Base-by-base conservation (phyloP, 352 stramenopile species). In the Pythium sp. region DNA sequence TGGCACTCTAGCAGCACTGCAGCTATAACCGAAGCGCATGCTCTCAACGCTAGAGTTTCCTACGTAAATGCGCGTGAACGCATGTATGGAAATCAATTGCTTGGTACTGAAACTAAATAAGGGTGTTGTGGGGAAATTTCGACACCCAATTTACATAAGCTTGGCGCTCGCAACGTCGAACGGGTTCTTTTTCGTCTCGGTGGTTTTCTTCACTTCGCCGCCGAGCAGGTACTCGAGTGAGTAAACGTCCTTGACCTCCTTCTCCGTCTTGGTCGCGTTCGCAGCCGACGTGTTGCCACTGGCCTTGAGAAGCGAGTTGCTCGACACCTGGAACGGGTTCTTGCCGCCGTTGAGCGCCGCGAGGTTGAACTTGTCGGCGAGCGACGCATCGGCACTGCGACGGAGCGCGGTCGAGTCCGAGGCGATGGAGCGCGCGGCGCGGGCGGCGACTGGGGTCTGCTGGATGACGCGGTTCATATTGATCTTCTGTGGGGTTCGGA, bases 141-240 rank as follows among this genome's bases (percentile, higher is more conserved):
- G 2, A 32, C 58, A 26, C 3, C 3, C 41, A 20, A 15, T 34
- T 67, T 53, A 92, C 84, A 89, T 91, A 34, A 92, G 69, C 73
- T 92, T 91, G 65, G 74, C 71, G 75, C 84, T 92, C 18, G 74
- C 61, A 43, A 90, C 81, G 36, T 92, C 47, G 60, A 90, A 92
- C 9, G 84, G 82, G 68, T 73, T 80, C 57, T 73, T 80, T 58
- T 74, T 72, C 41, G 32, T 46, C 62, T 67, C 34, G 38, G 53
- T 64, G 75, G 22, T 57, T 28, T 65, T 76, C 51, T 74, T 59
- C 38, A 51, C 54, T 18, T 73, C 36, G 15, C 80, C 71, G 62
- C 79, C 79, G 12, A 86, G 72, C 46, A 92, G 74, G 64, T 92
- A 90, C 61, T 84, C 73, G 46, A 91, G 76, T 46, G 84, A 92